phyloP scores from a whole-genome alignment of 345 rosid species.

The Acer saccharum region DNA sequence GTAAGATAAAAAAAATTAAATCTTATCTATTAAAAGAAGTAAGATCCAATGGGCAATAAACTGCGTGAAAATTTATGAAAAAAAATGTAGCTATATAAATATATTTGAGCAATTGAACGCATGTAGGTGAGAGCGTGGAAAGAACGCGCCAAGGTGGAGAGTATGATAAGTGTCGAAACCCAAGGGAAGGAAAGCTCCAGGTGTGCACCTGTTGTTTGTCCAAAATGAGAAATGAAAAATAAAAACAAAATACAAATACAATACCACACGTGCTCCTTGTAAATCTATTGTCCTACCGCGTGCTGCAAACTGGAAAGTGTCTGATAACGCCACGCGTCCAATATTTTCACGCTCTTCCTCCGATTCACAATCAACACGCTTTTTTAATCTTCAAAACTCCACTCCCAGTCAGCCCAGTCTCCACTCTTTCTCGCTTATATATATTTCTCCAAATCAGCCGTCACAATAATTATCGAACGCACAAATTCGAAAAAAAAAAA shows the following conservation, averaged over 20 bases:
- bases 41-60: too few species aligned
- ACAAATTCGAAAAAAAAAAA: background rate
- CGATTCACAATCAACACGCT: slow-evolving; percentile 30
- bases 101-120: too few species aligned
- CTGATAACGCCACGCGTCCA: background rate
- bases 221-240: background rate
- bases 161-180: background rate
- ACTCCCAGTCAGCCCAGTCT: background rate
- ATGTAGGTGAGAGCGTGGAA: background rate
- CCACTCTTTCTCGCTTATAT: background rate
- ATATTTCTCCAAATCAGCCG: slow-evolving; percentile 16
- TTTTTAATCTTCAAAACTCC: slow-evolving; percentile 1
- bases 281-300: slow-evolving; percentile 29
- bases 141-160: background rate
- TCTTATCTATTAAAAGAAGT: too few species aligned
- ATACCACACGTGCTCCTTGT: slow-evolving; percentile 16
- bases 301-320: background rate
- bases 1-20: too few species aligned
- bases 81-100: too few species aligned
- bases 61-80: too few species aligned
- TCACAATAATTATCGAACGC: slow-evolving; percentile 19
- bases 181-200: background rate
- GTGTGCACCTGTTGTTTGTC: background rate
- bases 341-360: background rate
- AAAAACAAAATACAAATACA: too few species aligned